Evolutionary conservation across 208 protist species (phyloP), one percentile per base, ranked within the genome.

Genomic region (Lotmaria passim): DNA sequence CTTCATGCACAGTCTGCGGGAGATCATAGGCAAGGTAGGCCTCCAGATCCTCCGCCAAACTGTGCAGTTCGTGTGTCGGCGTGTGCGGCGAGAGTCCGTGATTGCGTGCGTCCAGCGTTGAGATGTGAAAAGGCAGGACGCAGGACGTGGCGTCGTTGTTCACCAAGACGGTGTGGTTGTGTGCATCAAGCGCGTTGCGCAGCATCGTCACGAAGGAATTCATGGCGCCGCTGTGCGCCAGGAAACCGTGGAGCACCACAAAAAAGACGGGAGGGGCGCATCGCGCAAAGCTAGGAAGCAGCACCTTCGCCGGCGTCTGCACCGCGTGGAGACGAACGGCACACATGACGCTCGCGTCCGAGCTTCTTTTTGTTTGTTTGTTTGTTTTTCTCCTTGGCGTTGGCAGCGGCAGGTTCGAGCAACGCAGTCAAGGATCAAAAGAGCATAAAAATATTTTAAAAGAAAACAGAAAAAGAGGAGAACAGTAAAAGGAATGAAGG

Each of bases 241-340:
- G 73, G 34, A 91, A 86, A n/a, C 85, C 85, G 52, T 91, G 85
- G 11, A 91, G 69, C 19, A 83, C 58, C 8, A 91, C 63, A 28
- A 91, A 71, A 31, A 70, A 75, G 39, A 90, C 44, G 2, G 78
- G 75, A 8, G 59, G n/a, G 19, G 60, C 59, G 0, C 39, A 38
- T 10, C 8, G 41, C 7, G 50, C 69, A 39, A 44, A 60, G 43
- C 24, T 5, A 14, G 69, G 59, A 26, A 75, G 60, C 7, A 61
- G n/a, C 33, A 75, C 59, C 52, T 75, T 75, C 1, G 69, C 7
- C 0, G 58, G 61, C 5, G 69, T 75, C 61, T 63, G 69, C 19
- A 62, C 61, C 15, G 69, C 69, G 31, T 68, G 51, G 15, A 75
- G 43, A 0, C 23, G 38, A 28, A 78, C 48, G 5, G 51, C 19